Percentiles rank a stretch among this genome's conserved stretches.
These are phyloP conservation scores for Albizia julibrissin DNA, from an alignment of 306 rosid genomes.

Conservation along the genomic window DNA sequence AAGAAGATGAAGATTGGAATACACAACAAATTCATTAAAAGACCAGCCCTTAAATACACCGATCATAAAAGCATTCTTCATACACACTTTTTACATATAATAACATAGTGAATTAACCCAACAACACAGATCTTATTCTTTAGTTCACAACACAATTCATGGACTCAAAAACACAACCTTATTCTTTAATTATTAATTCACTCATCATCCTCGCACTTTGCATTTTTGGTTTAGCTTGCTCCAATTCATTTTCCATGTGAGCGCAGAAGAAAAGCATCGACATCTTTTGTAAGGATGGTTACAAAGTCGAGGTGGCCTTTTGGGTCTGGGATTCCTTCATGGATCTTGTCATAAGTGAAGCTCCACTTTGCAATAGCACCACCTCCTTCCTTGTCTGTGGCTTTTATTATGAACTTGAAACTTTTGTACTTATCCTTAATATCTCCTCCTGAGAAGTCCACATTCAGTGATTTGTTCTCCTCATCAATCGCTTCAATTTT, in stretches of 20 bases:
- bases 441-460: conserved; percentile 10
- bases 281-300: background rate
- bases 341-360: background rate
- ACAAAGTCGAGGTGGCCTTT: background rate
- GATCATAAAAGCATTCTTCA: background rate
- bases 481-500: background rate
- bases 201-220: background rate
- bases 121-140: background rate
- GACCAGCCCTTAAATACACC: background rate
- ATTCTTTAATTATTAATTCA: background rate
- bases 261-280: background rate
- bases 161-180: background rate
- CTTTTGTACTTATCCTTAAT: background rate
- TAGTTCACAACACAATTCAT: background rate
- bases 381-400: background rate
- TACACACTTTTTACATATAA: background rate
- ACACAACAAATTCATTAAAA: background rate
- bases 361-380: background rate
- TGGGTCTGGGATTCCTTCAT: background rate
- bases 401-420: background rate
- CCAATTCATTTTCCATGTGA: background rate
- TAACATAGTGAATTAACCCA: background rate
- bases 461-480: background rate
- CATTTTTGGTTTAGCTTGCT: background rate
- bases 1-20: background rate